These are phyloP conservation scores for Melanogaster broomeanus DNA, from an alignment of 768 basidiomycete genomes.

Conservation along the genomic window DNA sequence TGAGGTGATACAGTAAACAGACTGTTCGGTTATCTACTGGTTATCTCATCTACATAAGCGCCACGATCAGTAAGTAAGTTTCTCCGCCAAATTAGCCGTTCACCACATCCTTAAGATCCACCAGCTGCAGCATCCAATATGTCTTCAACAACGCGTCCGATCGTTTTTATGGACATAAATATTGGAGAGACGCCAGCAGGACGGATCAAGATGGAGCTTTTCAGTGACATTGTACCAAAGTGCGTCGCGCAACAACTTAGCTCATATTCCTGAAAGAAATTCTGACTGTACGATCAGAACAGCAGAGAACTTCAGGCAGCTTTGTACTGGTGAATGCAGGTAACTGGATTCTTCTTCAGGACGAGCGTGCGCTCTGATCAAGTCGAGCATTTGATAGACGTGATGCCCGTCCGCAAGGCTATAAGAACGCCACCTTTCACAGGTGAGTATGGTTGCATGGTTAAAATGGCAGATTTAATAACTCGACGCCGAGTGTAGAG, in stretches of 20 bases:
- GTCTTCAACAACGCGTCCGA: slow-evolving; percentile 64
- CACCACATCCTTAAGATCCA: not conserved
- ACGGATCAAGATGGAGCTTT: slow-evolving; percentile 95
- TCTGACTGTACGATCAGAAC: slow-evolving; percentile 54
- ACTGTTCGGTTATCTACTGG: too few species aligned
- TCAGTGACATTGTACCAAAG: slow-evolving; percentile 96
- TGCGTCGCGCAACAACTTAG: slow-evolving; percentile 35
- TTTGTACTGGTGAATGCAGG: slow-evolving; percentile 98
- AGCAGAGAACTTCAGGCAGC: slow-evolving; percentile 95
- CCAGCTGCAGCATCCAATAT: slow-evolving; percentile 22
- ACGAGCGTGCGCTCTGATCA: slow-evolving; percentile 5
- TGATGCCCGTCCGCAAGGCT: slow-evolving; percentile 86
- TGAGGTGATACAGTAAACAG: not conserved
- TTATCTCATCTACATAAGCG: not conserved
- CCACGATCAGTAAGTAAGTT: not conserved
- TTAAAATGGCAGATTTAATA: slow-evolving; percentile 2
- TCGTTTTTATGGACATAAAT: slow-evolving; percentile 96
- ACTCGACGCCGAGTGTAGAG: slow-evolving; percentile 45
- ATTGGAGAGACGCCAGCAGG: slow-evolving; percentile 98
- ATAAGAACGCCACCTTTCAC: slow-evolving; percentile 90
- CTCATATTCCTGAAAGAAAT: not conserved
- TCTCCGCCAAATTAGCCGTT: not conserved
- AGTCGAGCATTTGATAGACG: slow-evolving; percentile 20
- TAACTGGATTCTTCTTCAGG: slow-evolving; percentile 34
- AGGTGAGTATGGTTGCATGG: slow-evolving; percentile 51